Base-by-base conservation (phyloP, 2,329 filamentous ascomycete genomes). In the Sclerotinia sclerotiorum region DNA sequence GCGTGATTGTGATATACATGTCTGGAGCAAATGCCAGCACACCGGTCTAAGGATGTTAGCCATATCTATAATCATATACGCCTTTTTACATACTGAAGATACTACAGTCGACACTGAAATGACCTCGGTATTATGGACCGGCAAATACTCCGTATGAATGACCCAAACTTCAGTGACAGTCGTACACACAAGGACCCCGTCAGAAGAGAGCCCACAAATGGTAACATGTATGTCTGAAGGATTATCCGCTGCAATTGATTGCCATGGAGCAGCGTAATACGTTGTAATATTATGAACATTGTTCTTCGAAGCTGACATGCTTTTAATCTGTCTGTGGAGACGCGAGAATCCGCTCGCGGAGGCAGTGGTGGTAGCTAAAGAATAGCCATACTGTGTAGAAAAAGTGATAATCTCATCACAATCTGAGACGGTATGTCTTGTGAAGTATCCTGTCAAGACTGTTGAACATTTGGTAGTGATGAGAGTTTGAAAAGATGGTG, bases 251-350 rank as follows among this genome's bases (percentile, higher is more conserved):
- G 66, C 71, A 17, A 76, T 51, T n/a, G 72, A 72, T 61, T 73
- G 73, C 74, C 74, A 76, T 24, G 74, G 73, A 29, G 73, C 72
- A 39, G 70, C 60, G 68, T 73, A 76, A 57, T 74, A 73, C 13
- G 72, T 73, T 13, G 72, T 69, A 19, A 73, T 63, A 39, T 71
- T 74, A 49, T 76, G 69, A 32, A 74, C 42, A 52, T 73, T 75
- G 5, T 70, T 71, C 6, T 69, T 66, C 6, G 65, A 35, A 21
- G 46, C 67, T 5, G 67, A 44, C 11, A 35, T 24, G 2, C 29
- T 13, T 44, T 44, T 52, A 29, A 67, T 27, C 24, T 61, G 60
- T 21, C 29, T 62, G 52, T 51, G 11, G n/a, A 68, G 35, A 13
- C 35, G 32, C 24, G 55, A 42, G 48, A 46, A 24, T 8, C 8